phyloP scores from a whole-genome alignment of 2,329 filamentous ascomycete species.

The Calonectria pseudoreteaudii region DNA sequence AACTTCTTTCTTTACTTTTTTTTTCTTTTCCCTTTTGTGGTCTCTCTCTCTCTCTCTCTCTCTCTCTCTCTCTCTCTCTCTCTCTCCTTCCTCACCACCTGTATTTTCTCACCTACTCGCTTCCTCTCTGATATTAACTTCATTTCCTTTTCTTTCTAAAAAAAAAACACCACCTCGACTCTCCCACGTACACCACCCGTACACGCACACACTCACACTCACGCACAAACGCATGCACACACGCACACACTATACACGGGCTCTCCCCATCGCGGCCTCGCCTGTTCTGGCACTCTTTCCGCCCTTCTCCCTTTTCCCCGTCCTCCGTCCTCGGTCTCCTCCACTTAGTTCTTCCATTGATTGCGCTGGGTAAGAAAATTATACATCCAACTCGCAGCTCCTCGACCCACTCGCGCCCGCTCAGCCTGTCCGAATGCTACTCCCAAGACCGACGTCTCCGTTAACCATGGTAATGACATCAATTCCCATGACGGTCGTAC shows the following conservation, averaged over 20 bases:
- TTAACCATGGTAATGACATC: slow-evolving; percentile 31
- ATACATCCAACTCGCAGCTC: slow-evolving; percentile 29
- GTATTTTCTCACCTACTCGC: background rate
- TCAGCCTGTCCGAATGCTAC: slow-evolving; percentile 30
- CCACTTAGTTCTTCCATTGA: slow-evolving; percentile 23
- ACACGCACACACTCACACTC: background rate
- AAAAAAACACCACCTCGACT: background rate
- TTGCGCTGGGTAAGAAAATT: background rate
- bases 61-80: background rate
- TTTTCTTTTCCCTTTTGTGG: background rate
- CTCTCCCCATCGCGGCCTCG: background rate
- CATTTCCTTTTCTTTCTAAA: background rate
- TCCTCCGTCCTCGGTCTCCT: slow-evolving; percentile 9
- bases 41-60: background rate
- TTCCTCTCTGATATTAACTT: background rate
- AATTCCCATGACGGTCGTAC: slow-evolving; percentile 31
- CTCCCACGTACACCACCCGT: background rate
- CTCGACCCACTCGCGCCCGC: slow-evolving; percentile 37
- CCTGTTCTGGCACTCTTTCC: background rate
- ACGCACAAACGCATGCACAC: background rate
- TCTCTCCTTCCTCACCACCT: background rate
- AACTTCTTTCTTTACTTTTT: background rate
- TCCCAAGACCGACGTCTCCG: slow-evolving; percentile 29
- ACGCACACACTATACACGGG: background rate
- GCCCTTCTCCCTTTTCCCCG: slow-evolving; percentile 19